Conservation (phyloP, 192 early-diverging fungal genomes). For the Backusella parvicylindrica region DNA sequence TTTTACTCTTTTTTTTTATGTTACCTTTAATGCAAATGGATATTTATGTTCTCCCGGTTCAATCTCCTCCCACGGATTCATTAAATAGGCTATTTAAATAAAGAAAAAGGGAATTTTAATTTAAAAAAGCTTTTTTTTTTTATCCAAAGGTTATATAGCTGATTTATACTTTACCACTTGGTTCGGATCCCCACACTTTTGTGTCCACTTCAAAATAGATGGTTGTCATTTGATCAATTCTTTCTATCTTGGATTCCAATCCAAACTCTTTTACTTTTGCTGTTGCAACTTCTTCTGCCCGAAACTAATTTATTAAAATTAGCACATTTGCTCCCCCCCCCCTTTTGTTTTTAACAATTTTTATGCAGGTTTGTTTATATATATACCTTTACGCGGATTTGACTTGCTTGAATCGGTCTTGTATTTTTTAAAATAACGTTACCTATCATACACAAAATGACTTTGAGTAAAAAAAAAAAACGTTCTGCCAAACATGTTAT, state of each 20-base stretch:
- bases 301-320: not conserved
- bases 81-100: slow-evolving; percentile 12
- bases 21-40: slow-evolving; percentile 44
- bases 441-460: not conserved
- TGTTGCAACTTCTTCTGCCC: slow-evolving; percentile 32
- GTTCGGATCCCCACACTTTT: slow-evolving; percentile 32
- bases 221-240: slow-evolving; percentile 28
- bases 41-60: slow-evolving; percentile 27
- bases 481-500: too few relatives aligned
- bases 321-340: not conserved
- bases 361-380: slow-evolving; percentile 11
- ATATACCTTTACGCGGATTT: slow-evolving; percentile 16
- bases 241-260: slow-evolving; percentile 12
- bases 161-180: slow-evolving; percentile 20
- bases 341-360: slow-evolving; percentile 12
- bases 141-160: not conserved
- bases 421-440: not conserved
- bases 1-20: not conserved
- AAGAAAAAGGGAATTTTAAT: not conserved
- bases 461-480: not conserved
- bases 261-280: slow-evolving; percentile 20
- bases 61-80: slow-evolving; percentile 30
- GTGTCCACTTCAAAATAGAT: slow-evolving; percentile 26
- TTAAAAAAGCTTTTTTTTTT: not conserved
- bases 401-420: not conserved